Conservation (phyloP, 2,329 filamentous ascomycete genomes). For the Neofusicoccum kwambonambiense region DNA sequence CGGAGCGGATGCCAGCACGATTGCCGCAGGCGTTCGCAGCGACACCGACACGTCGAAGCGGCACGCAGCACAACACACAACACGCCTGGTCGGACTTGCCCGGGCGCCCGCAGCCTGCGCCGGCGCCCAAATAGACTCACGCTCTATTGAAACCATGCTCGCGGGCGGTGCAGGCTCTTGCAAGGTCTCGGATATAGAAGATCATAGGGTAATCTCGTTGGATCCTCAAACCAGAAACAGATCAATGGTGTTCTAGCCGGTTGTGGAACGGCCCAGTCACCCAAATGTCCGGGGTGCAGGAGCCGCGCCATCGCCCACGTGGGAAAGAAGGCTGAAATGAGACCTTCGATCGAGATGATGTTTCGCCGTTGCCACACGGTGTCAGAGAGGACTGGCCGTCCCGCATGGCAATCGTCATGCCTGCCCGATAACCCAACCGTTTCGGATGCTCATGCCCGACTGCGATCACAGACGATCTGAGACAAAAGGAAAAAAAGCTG, state of each 20-base stretch:
- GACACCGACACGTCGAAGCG: neutral
- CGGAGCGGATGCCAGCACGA: neutral
- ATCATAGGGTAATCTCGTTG: slow-evolving; percentile 16
- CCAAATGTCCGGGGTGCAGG: slow-evolving; percentile 13
- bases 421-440: neutral
- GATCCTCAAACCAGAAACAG: slow-evolving; percentile 16
- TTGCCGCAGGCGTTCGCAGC: neutral
- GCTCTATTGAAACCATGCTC: slow-evolving; percentile 6
- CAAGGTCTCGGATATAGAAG: slow-evolving; percentile 15
- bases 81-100: neutral
- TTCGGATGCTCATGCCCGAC: neutral
- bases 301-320: slow-evolving; percentile 12
- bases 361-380: slow-evolving; percentile 10
- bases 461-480: neutral
- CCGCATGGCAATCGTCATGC: neutral
- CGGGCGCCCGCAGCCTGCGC: neutral
- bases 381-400: neutral
- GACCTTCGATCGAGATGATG: slow-evolving; percentile 3
- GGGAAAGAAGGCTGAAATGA: slow-evolving; percentile 4
- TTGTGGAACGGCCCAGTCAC: slow-evolving; percentile 5
- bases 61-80: neutral
- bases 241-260: slow-evolving; percentile 4
- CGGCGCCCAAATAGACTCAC: neutral
- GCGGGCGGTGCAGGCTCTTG: neutral
- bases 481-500: neutral